Conservation (phyloP, 495 filamentous ascomycete genomes). For the Penicillium bovifimosum region DNA sequence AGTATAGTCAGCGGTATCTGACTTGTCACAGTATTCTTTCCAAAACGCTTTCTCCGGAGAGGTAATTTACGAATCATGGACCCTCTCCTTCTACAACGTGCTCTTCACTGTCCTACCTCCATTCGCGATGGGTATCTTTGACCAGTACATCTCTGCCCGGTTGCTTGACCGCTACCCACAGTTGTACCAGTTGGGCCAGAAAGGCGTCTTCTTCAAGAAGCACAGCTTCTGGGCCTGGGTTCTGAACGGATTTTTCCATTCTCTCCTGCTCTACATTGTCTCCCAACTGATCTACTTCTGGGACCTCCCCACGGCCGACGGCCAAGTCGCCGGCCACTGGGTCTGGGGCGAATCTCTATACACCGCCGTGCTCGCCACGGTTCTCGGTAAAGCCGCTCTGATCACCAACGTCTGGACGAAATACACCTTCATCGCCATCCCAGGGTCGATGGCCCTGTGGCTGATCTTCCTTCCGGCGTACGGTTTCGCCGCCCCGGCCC, state of each 20-base stretch:
- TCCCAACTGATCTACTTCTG: conserved; percentile 72
- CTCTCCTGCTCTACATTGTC: conserved; percentile 81
- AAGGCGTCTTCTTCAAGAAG: conserved; percentile 86
- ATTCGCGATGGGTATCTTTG: conserved; percentile 92
- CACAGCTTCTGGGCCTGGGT: conserved; percentile 92
- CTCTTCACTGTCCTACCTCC: conserved; percentile 95
- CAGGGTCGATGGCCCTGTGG: conserved; percentile 89
- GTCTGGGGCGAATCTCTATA: conserved; percentile 94
- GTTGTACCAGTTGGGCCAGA: conserved; percentile 88
- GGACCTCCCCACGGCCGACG: conserved; percentile 70
- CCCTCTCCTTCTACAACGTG: conserved; percentile 97
- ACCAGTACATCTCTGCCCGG: conserved; percentile 95
- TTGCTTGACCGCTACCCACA: conserved; percentile 97
- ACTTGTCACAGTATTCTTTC: conserved; percentile 72
- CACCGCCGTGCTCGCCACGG: conserved; percentile 82
- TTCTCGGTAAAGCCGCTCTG: conserved; percentile 90
- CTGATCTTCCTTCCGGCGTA: conserved; percentile 85
- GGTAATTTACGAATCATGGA: conserved; percentile 99
- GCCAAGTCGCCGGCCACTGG: conserved; percentile 85
- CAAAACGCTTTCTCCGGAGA: conserved; percentile 97
- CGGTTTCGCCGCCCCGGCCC: conserved; percentile 79
- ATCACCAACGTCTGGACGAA: conserved; percentile 99
- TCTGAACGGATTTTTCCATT: conserved; percentile 91
- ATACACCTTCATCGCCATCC: conserved; percentile 93
- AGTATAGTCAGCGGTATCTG: conserved; percentile 20